These are phyloP conservation scores for Tirmania nivea DNA, from an alignment of 495 filamentous ascomycete genomes.

Conservation along the genomic window DNA sequence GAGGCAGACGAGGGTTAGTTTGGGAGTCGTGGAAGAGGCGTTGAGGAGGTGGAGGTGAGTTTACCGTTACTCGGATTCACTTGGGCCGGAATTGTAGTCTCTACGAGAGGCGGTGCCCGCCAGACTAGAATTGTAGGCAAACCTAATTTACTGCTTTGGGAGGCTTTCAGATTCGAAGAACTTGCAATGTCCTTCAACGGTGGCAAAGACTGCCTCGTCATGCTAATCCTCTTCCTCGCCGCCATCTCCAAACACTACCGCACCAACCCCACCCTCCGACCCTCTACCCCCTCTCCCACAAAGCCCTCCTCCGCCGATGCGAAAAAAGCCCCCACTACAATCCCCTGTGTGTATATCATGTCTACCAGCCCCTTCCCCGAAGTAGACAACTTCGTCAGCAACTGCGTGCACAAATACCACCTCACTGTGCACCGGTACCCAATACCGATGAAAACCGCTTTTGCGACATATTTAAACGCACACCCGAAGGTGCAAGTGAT, in stretches of 20 bases:
- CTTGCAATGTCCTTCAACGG: slow-evolving; percentile 91
- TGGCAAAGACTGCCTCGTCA: slow-evolving; percentile 91
- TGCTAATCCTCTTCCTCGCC: slow-evolving; percentile 71
- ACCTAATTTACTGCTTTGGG: not conserved
- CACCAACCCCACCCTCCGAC: slow-evolving; percentile 6
- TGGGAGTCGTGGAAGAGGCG: slow-evolving; percentile 51
- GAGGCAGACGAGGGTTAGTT: slow-evolving; percentile 43
- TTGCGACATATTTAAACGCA: slow-evolving; percentile 49
- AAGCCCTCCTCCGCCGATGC: not conserved
- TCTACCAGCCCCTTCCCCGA: slow-evolving; percentile 57
- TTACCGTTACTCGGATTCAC: not conserved
- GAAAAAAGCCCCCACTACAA: slow-evolving; percentile 5
- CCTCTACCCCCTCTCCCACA: slow-evolving; percentile 7
- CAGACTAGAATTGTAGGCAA: no score
- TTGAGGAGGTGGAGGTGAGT: slow-evolving; percentile 45
- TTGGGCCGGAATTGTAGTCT: no score
- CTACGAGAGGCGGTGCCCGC: no score
- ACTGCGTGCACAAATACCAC: slow-evolving; percentile 41
- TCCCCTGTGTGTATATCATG: slow-evolving; percentile 77
- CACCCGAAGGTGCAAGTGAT: slow-evolving; percentile 50
- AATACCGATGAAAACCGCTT: slow-evolving; percentile 57
- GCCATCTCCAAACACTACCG: slow-evolving; percentile 27
- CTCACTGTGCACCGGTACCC: slow-evolving; percentile 57
- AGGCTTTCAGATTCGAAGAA: slow-evolving; percentile 36
- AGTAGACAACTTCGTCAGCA: slow-evolving; percentile 63